phyloP scores from a whole-genome alignment of 2,329 filamentous ascomycete genomes.

The Fusarium coffeatum region DNA sequence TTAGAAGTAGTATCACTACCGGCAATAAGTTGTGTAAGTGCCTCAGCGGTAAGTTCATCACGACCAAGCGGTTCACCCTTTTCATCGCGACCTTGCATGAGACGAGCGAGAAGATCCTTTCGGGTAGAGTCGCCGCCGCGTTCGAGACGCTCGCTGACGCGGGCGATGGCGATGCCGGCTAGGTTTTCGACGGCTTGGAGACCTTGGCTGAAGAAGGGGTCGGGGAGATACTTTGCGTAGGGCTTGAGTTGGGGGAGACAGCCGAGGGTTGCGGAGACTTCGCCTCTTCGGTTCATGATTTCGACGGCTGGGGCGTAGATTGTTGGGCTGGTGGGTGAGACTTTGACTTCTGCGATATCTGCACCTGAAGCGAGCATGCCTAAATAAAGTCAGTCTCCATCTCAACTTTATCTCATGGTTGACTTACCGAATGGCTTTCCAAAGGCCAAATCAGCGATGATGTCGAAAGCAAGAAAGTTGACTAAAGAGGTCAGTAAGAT shows the following conservation, averaged over 20 bases:
- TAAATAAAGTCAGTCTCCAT: not conserved
- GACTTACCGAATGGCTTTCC: conserved; percentile 59
- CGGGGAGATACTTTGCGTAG: conserved; percentile 82
- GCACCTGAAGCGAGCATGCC: conserved; percentile 79
- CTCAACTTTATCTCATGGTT: fast-evolving
- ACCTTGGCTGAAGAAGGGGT: conserved; percentile 83
- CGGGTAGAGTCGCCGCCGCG: conserved; percentile 71
- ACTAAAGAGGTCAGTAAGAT: conserved; percentile 28
- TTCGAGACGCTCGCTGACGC: conserved; percentile 79
- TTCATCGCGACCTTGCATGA: conserved; percentile 89
- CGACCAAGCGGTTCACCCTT: conserved; percentile 80
- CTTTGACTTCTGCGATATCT: conserved; percentile 80
- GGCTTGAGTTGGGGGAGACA: conserved; percentile 80
- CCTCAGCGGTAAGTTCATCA: conserved; percentile 87
- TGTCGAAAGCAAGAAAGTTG: conserved; percentile 65
- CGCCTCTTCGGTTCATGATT: conserved; percentile 87
- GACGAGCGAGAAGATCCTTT: conserved; percentile 81
- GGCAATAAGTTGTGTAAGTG: conserved; percentile 87
- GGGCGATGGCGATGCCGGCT: conserved; percentile 86
- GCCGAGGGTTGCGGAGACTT: conserved; percentile 85
- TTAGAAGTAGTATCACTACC: conserved; percentile 83
- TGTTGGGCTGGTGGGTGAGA: conserved; percentile 68
- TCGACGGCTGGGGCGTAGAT: conserved; percentile 85
- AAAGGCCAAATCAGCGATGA: conserved; percentile 63
- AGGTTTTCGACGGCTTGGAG: conserved; percentile 81